These are phyloP conservation scores for Neofusicoccum ribis DNA, from an alignment of 2,329 filamentous ascomycete species.

Conservation along the genomic window DNA sequence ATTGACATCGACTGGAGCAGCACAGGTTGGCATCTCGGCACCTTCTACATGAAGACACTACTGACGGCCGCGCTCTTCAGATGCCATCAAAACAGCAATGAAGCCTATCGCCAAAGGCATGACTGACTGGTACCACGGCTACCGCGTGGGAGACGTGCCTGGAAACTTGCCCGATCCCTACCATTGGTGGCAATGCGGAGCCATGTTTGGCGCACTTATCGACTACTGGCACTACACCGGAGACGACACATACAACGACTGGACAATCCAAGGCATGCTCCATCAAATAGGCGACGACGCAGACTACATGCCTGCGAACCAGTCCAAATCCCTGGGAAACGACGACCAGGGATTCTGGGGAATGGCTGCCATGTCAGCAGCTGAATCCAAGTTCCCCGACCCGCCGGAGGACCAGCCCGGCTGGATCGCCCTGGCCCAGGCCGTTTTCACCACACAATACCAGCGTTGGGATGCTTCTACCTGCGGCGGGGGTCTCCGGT, in stretches of 20 bases:
- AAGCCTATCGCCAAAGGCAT: constrained; percentile 45
- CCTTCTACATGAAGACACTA: too few species aligned
- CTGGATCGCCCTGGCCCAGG: constrained; percentile 31
- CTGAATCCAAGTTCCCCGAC: constrained; percentile 73
- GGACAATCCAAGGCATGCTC: constrained; percentile 22
- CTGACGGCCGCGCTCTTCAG: constrained; percentile 37
- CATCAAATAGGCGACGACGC: constrained; percentile 31
- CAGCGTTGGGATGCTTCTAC: constrained; percentile 37
- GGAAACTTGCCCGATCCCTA: constrained; percentile 45
- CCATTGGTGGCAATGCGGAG: constrained; percentile 28
- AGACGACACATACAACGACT: constrained; percentile 23
- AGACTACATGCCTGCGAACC: constrained; percentile 42
- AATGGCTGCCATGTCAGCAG: constrained; percentile 74
- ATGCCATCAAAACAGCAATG: constrained; percentile 62
- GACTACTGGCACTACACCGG: constrained; percentile 26
- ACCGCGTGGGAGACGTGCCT: constrained; percentile 55
- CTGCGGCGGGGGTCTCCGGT: constrained; percentile 37
- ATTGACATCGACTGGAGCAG: constrained; percentile 6
- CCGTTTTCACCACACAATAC: constrained; percentile 41
- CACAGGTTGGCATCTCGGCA: background rate
- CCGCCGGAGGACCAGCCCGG: constrained; percentile 49
- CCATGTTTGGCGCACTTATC: constrained; percentile 22
- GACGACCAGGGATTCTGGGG: constrained; percentile 77
- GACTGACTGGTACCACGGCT: constrained; percentile 64
- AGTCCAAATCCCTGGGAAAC: constrained; percentile 43